Conservation (phyloP, 116 monocot genomes). For the Trichopus zeylanicus region DNA sequence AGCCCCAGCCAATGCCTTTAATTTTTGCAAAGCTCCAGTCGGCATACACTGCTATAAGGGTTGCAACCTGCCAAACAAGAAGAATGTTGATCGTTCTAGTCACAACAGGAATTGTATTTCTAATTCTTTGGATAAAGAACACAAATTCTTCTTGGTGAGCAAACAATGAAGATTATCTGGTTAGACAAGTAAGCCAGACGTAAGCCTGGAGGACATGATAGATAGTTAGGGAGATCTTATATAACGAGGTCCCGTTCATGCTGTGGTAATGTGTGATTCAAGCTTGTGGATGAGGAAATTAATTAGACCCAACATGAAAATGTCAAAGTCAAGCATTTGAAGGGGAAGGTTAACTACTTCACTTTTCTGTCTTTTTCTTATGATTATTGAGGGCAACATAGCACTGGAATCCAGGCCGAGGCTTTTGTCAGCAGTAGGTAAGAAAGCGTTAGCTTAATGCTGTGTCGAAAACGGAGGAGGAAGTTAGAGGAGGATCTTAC, state of each 20-base stretch:
- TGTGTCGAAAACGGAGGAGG: too few species aligned
- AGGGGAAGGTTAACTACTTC: neutral
- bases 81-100: neutral
- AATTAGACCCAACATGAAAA: neutral
- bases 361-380: too few species aligned
- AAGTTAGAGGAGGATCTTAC: slow-evolving; percentile 19
- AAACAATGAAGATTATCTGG: too few species aligned
- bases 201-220: too few species aligned
- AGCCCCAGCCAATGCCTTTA: slow-evolving; percentile 87
- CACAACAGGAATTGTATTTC: neutral
- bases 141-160: too few species aligned
- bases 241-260: too few species aligned
- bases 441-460: too few species aligned
- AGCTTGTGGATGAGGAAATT: neutral
- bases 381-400: neutral
- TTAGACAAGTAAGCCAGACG: too few species aligned
- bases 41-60: slow-evolving; percentile 74
- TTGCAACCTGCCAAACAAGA: slow-evolving; percentile 54
- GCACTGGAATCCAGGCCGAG: neutral
- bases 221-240: too few species aligned
- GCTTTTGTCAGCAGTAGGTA: neutral
- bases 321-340: neutral
- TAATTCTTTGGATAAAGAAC: too few species aligned
- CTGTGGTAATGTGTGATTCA: too few species aligned
- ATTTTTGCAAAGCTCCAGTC: slow-evolving; percentile 84